Base-by-base conservation (phyloP, 1,284 basidiomycete species). In the Phellopilus nigrolimitatus region DNA sequence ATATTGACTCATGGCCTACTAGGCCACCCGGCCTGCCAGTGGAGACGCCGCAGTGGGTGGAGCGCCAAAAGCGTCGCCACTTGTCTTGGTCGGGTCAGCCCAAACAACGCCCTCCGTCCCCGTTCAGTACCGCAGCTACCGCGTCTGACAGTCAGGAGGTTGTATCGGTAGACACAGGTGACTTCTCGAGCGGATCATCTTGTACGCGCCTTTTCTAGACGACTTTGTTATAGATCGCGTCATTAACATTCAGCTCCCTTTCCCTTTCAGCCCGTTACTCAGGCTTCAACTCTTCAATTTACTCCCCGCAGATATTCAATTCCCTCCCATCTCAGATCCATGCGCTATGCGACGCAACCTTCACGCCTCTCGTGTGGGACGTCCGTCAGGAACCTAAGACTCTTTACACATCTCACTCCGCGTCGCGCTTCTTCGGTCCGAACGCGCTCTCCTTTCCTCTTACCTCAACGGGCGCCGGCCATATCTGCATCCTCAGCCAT, bases 371-470 rank as follows among this genome's bases (percentile, higher is more conserved):
- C 12, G 45, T 49, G 17, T 59, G 57, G 57, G 57, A 59, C 28
- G 56, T 59, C 25, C 56, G 57, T 22, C 22, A 52, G 9, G 34
- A 51, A 22, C 57, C 54, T 9, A 47, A 34, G 22, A 24, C 43
- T 19, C 38, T 57, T 13, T 30, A 41, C 8, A 45, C 47, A 21
- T 40, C 45, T 10, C 38, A 37, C 12, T 44, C 39, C 25, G 45
- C 40, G 15, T 39, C 47, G 12, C 53, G 50, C 28, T 24, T 47
- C 21, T 43, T 33, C 24, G 48, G 53, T 17, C 53, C 48, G n/a
- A 50, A 59, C 31, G 51, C 49, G 41, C 46, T 59, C 22, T 51
- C 47, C 15, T 52, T 55, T 27, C 56, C 56, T 46, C 46, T 55
- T 12, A 51, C 50, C n/a, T 55, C 56, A 2, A 55, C 46, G 12